A percentile compares a stretch with the other conserved stretches of the same genome.
phyloP scores from a whole-genome alignment of 257 asterid genomes.

The Henckelia pumila region DNA sequence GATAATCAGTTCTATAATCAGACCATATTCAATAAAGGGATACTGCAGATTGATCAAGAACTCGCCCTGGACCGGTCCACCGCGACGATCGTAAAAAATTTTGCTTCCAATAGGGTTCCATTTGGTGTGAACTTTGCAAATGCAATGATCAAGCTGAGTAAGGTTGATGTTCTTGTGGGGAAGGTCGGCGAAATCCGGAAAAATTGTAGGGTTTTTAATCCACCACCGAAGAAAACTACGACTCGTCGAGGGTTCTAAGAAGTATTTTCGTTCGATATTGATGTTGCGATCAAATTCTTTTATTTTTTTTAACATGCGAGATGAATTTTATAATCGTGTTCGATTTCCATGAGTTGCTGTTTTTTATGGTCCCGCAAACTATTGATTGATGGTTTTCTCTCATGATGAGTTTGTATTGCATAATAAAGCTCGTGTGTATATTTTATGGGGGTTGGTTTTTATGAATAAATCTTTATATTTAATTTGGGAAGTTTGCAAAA shows the following conservation, averaged over 20 bases:
- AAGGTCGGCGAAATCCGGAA: constrained; percentile 48
- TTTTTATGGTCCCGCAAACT: too few species aligned
- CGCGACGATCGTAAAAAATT: constrained; percentile 29
- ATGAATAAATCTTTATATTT: too few species aligned
- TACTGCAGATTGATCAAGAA: constrained; percentile 62
- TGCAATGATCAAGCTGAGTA: constrained; percentile 49
- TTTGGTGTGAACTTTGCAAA: constrained; percentile 38
- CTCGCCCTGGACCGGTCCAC: constrained; percentile 46
- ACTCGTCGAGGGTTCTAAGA: constrained; percentile 5
- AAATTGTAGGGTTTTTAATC: constrained; percentile 50
- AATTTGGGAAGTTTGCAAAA: too few species aligned
- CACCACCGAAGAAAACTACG: background rate
- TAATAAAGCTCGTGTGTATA: too few species aligned
- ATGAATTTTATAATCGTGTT: too few species aligned
- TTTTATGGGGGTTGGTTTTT: too few species aligned
- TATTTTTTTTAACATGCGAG: too few species aligned
- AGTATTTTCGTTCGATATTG: background rate
- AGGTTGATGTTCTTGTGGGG: constrained; percentile 39
- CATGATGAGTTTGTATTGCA: background rate
- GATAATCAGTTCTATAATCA: constrained; percentile 67
- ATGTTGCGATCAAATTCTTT: too few species aligned
- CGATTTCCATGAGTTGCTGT: background rate
- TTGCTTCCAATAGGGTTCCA: constrained; percentile 27
- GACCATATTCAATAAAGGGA: constrained; percentile 45
- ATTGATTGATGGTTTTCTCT: too few species aligned